Evolutionary conservation across 2,329 filamentous ascomycete species (phyloP).

Genomic region (Sporothrix mexicana): DNA sequence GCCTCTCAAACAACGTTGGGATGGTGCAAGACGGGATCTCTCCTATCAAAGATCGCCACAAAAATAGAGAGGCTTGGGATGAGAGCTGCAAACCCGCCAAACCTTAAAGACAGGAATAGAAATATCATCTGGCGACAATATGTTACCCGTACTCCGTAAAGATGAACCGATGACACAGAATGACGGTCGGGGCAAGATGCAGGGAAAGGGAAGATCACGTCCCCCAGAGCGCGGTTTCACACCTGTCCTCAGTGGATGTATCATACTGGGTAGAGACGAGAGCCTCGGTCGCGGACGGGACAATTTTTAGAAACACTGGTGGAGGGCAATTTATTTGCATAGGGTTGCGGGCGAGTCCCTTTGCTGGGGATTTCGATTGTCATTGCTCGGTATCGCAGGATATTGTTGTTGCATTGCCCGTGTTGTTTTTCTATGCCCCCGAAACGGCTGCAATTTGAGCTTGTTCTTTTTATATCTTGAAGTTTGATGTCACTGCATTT

Average conservation of each 20-base stretch:
- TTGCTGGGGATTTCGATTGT: not conserved
- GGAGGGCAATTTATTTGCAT: constrained; percentile 30
- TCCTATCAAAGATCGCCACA: constrained; percentile 16
- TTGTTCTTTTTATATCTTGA: constrained; percentile 11
- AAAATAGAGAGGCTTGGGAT: constrained; percentile 16
- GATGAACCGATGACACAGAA: not conserved
- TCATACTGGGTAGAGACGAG: not conserved
- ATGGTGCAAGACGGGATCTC: not conserved
- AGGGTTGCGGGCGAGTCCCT: not conserved
- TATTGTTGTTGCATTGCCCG: not conserved
- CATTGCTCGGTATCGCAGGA: constrained; percentile 1
- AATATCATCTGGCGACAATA: not conserved
- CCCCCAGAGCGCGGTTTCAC: not conserved
- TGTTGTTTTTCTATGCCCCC: not conserved
- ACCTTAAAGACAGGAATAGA: constrained; percentile 31
- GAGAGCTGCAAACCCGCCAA: constrained; percentile 25
- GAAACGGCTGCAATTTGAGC: not conserved
- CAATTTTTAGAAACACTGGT: constrained; percentile 30
- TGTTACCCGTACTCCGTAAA: not conserved
- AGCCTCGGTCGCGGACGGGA: not conserved
- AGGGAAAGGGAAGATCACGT: not conserved
- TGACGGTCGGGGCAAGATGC: not conserved
- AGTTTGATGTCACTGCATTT: not conserved
- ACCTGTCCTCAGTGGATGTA: too few relatives aligned
- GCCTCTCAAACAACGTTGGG: not conserved